Conservation (phyloP, 106 monocot species). For the Xerophyta viscosa region DNA sequence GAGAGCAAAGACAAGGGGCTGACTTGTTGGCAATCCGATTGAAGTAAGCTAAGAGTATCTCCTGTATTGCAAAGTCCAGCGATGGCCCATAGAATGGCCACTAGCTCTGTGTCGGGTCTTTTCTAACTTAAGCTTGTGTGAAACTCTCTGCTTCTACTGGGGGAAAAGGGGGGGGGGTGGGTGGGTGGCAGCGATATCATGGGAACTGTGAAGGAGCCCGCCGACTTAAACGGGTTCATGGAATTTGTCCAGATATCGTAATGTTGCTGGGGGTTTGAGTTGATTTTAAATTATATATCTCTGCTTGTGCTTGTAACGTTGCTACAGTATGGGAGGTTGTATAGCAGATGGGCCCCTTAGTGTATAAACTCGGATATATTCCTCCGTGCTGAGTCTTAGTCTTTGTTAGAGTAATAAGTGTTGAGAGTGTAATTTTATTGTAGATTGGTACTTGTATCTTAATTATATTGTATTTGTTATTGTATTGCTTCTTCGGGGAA, state of each 20-base stretch:
- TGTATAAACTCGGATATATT: background rate
- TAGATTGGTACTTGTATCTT: no score
- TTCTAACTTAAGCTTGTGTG: slow-evolving; percentile 7
- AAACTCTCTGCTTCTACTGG: slow-evolving; percentile 3
- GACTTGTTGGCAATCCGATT: background rate
- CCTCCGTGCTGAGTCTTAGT: background rate
- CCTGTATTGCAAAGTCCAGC: slow-evolving; percentile 1
- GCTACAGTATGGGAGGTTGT: background rate
- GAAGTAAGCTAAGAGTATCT: background rate
- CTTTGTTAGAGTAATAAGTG: background rate
- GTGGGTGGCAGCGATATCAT: no score
- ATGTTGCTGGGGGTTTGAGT: background rate
- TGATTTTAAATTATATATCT: background rate
- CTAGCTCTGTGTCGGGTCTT: slow-evolving; percentile 5
- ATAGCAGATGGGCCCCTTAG: background rate
- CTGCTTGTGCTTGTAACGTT: background rate
- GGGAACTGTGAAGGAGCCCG: no score
- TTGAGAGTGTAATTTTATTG: no score
- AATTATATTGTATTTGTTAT: no score
- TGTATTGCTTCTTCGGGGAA: no score
- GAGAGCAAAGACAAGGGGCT: slow-evolving; percentile 86
- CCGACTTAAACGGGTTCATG: slow-evolving; percentile 2
- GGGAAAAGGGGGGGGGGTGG: slow-evolving; percentile 3
- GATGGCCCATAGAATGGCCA: slow-evolving; percentile 8
- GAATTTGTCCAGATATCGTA: background rate